These are phyloP conservation scores for Orbilia javanica DNA, from an alignment of 2,329 filamentous ascomycete genomes.

Conservation along the genomic window DNA sequence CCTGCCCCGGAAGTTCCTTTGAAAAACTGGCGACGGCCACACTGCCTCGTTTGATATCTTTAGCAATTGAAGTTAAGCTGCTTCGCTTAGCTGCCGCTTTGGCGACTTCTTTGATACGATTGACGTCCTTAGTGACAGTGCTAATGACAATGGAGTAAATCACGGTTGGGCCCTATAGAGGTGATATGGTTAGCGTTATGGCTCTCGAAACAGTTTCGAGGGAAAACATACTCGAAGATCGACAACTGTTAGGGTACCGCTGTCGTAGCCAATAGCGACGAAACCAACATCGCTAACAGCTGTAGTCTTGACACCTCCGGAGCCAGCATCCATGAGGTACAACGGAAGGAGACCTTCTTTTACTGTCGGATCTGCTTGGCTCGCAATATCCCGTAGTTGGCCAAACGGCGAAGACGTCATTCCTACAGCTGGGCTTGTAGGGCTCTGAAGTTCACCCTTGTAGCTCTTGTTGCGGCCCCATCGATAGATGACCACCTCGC, in stretches of 20 bases:
- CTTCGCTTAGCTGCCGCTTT: slow-evolving; percentile 33
- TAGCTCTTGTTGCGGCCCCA: slow-evolving; percentile 83
- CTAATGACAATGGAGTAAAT: slow-evolving; percentile 75
- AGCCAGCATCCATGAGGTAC: slow-evolving; percentile 83
- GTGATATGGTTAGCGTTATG: not conserved
- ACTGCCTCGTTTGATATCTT: slow-evolving; percentile 76
- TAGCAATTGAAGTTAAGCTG: slow-evolving; percentile 74
- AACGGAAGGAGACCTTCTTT: slow-evolving; percentile 85
- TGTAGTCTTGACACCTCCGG: slow-evolving; percentile 82
- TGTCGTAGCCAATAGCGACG: slow-evolving; percentile 85
- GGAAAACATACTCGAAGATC: slow-evolving; percentile 74
- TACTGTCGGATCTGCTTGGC: slow-evolving; percentile 68
- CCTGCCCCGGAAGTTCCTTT: not conserved
- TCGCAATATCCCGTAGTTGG: slow-evolving; percentile 59
- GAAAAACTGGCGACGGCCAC: slow-evolving; percentile 6
- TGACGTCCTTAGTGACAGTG: slow-evolving; percentile 25
- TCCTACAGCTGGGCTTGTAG: slow-evolving; percentile 15
- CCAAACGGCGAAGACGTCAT: slow-evolving; percentile 10
- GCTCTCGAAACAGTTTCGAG: not conserved
- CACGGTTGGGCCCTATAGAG: slow-evolving; percentile 75
- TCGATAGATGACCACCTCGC: slow-evolving; percentile 87
- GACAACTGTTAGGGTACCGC: slow-evolving; percentile 82
- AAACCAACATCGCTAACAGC: slow-evolving; percentile 95
- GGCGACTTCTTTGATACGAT: slow-evolving; percentile 8
- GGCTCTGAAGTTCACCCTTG: slow-evolving; percentile 5